Percentiles rank a stretch among this genome's conserved stretches.
These are phyloP conservation scores for Thalassiosira mediterranea DNA, from an alignment of 352 stramenopile genomes.

Conservation along the genomic window DNA sequence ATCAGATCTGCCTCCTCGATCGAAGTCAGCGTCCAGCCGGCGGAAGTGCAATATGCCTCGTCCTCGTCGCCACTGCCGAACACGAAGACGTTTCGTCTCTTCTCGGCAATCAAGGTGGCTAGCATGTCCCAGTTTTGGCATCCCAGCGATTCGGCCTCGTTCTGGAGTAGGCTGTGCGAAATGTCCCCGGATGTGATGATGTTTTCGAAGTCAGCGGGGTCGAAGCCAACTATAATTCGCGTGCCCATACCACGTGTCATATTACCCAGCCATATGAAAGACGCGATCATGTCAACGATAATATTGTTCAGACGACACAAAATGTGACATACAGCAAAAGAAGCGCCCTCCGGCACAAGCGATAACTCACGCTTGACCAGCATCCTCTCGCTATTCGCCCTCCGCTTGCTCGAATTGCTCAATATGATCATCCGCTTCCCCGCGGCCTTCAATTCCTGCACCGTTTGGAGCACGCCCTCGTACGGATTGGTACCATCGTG, in stretches of 20 bases:
- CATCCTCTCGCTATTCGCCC: slow-evolving; percentile 57
- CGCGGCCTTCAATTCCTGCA: slow-evolving; percentile 53
- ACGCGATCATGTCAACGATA: background rate
- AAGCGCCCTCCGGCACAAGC: background rate
- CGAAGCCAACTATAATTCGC: slow-evolving; percentile 56
- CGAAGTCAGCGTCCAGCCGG: slow-evolving; percentile 66
- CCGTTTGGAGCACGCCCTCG: slow-evolving; percentile 64
- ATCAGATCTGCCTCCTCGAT: slow-evolving; percentile 79
- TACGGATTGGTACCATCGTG: slow-evolving; percentile 74
- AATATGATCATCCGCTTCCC: slow-evolving; percentile 76
- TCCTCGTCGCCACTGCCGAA: slow-evolving; percentile 78
- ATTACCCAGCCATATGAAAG: background rate
- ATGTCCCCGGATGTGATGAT: slow-evolving; percentile 81
- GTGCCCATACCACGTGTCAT: background rate
- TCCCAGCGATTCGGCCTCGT: slow-evolving; percentile 24
- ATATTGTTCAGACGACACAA: background rate
- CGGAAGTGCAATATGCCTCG: slow-evolving; percentile 70
- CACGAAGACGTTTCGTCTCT: slow-evolving; percentile 66
- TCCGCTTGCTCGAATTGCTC: slow-evolving; percentile 78
- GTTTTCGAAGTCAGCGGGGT: slow-evolving; percentile 63
- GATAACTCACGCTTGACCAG: slow-evolving; percentile 51
- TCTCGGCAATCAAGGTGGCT: slow-evolving; percentile 32
- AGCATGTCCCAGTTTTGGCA: slow-evolving; percentile 42
- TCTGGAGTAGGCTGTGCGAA: slow-evolving; percentile 47
- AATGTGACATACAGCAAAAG: background rate